phyloP scores from a whole-genome alignment of 192 early-diverging fungal genomes.

The Backusella tuberculispora region DNA sequence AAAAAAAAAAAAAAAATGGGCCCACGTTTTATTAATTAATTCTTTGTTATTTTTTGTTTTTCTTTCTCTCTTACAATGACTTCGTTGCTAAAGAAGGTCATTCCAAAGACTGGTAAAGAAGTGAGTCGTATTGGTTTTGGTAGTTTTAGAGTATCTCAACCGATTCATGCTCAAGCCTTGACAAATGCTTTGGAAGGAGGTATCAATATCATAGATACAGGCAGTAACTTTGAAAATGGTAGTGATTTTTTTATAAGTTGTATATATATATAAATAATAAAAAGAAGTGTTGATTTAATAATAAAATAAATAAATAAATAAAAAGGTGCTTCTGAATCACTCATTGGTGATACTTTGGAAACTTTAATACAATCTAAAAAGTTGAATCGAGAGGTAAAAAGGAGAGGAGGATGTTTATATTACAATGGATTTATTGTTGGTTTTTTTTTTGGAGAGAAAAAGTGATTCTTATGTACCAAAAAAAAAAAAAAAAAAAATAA shows the following conservation, averaged over 20 bases:
- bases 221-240: conserved; percentile 73
- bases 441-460: too few species aligned
- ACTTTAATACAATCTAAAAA: conserved; percentile 14
- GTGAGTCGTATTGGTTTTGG: conserved; percentile 72
- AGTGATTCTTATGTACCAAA: too few species aligned
- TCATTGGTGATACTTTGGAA: conserved; percentile 57
- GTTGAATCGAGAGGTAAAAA: neutral
- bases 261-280: neutral
- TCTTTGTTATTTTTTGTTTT: neutral
- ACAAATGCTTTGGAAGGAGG: conserved; percentile 57
- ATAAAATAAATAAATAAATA: neutral
- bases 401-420: neutral
- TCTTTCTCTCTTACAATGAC: neutral
- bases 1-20: neutral
- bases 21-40: neutral
- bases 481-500: conserved; percentile 20
- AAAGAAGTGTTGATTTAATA: neutral
- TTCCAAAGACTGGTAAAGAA: conserved; percentile 21
- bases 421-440: too few species aligned
- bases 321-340: conserved; percentile 59
- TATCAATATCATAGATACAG: conserved; percentile 77
- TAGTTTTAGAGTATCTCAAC: conserved; percentile 55
- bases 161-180: conserved; percentile 53
- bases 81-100: neutral
- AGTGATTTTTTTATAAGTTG: neutral